phyloP scores from a whole-genome alignment of 1,284 basidiomycete species.

The Sanguinoderma infundibulare region DNA sequence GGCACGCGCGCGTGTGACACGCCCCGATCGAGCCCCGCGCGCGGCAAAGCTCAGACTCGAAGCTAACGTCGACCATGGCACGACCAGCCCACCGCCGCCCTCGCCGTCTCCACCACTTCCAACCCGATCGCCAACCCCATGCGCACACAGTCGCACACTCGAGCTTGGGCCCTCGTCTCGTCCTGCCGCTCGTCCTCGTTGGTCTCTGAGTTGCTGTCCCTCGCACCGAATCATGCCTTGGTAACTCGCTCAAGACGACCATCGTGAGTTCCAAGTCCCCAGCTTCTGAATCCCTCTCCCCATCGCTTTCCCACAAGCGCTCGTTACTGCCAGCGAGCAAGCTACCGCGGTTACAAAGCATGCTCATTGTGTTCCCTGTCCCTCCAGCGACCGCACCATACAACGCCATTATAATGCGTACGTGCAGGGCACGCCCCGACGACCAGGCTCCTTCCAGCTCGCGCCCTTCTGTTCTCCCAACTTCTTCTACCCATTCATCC shows the following conservation, averaged over 20 bases:
- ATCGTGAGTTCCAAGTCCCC: constrained; percentile 30
- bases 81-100: no score
- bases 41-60: no score
- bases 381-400: constrained; percentile 24
- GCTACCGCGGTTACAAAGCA: constrained; percentile 20
- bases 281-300: no score
- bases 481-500: constrained; percentile 5
- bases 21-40: no score
- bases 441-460: constrained; percentile 18
- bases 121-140: no score
- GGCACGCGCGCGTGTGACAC: no score
- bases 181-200: constrained; percentile 5
- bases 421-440: constrained; percentile 28
- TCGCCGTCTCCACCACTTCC: no score
- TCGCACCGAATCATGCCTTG: constrained; percentile 25
- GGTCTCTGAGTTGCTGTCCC: constrained; percentile 6
- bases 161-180: constrained; percentile 10
- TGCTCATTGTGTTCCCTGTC: constrained; percentile 1
- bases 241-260: constrained; percentile 30
- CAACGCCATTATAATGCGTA: constrained; percentile 31
- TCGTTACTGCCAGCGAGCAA: constrained; percentile 24
- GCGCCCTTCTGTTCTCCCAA: constrained; percentile 15
- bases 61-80: no score
- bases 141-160: background rate
- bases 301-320: constrained; percentile 26